Percentiles rank a stretch among this genome's conserved stretches.
Evolutionary conservation across 2,329 filamentous ascomycete species (phyloP).

Genomic region (Periconia sp.): DNA sequence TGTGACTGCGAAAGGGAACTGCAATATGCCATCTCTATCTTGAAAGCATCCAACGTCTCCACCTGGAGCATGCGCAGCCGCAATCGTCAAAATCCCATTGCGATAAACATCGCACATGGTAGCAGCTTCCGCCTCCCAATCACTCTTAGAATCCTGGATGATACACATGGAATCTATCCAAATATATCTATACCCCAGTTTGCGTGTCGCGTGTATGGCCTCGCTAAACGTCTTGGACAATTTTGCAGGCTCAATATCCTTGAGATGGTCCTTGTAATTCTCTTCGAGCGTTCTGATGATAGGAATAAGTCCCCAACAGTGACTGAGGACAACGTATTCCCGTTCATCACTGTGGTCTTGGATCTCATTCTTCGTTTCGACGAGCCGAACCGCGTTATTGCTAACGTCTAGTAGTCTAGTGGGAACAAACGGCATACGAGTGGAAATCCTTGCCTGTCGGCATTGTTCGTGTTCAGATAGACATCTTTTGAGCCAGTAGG

Average conservation of each 20-base stretch:
- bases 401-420: conserved; percentile 26
- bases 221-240: conserved; percentile 18
- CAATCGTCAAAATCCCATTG: conserved; percentile 26
- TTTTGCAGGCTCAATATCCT: conserved; percentile 9
- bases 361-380: conserved; percentile 15
- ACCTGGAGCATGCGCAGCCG: conserved; percentile 25
- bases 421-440: conserved; percentile 16
- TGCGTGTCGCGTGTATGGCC: conserved; percentile 10
- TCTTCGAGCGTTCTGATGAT: conserved; percentile 25
- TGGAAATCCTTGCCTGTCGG: neutral
- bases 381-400: conserved; percentile 11
- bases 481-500: conserved; percentile 23
- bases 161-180: conserved; percentile 17
- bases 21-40: conserved; percentile 24
- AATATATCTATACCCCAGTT: conserved; percentile 9
- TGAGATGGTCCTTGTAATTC: conserved; percentile 17
- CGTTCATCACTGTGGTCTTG: conserved; percentile 5
- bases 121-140: conserved; percentile 31
- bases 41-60: conserved; percentile 27
- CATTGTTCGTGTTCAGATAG: conserved; percentile 18
- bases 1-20: conserved; percentile 22
- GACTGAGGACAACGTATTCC: conserved; percentile 24
- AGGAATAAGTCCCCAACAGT: conserved; percentile 28
- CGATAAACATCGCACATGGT: conserved; percentile 34
- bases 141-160: conserved; percentile 10